These are phyloP conservation scores for Penicillium sp. DNA, from an alignment of 2,329 filamentous ascomycete species.

Conservation along the genomic window DNA sequence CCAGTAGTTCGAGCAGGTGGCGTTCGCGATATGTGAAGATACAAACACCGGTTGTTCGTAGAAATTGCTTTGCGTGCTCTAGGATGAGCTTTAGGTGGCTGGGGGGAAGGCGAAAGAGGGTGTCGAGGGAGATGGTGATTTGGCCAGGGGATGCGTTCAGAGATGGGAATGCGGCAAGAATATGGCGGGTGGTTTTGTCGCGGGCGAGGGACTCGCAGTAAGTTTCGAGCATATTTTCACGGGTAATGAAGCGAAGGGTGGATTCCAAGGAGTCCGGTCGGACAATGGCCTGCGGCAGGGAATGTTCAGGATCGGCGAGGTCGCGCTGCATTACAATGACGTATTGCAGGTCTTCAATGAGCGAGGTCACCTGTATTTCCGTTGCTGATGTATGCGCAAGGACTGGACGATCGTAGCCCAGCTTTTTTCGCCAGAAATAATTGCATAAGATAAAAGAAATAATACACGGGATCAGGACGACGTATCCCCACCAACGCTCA, in stretches of 20 bases:
- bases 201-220: slow-evolving; percentile 23
- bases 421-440: slow-evolving; percentile 41
- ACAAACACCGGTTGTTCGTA: slow-evolving; percentile 10
- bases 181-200: slow-evolving; percentile 9
- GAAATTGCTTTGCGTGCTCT: slow-evolving; percentile 11
- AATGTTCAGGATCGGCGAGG: slow-evolving; percentile 7
- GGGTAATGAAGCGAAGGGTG: slow-evolving; percentile 20
- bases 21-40: slow-evolving; percentile 20
- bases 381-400: slow-evolving; percentile 11
- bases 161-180: slow-evolving; percentile 5
- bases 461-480: slow-evolving; percentile 46
- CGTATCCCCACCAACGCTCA: slow-evolving; percentile 47
- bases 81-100: background rate
- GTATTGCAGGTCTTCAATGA: slow-evolving; percentile 26
- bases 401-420: slow-evolving; percentile 41
- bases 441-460: slow-evolving; percentile 42
- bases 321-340: slow-evolving; percentile 16
- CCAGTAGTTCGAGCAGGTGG: slow-evolving; percentile 18
- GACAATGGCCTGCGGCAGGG: slow-evolving; percentile 3
- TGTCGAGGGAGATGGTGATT: slow-evolving; percentile 13
- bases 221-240: slow-evolving; percentile 22
- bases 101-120: slow-evolving; percentile 8
- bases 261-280: slow-evolving; percentile 15
- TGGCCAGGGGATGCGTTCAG: background rate
- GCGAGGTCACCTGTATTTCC: slow-evolving; percentile 11